These are phyloP conservation scores for Amaranthus tricolor DNA, from an alignment of 179 eudicot species.

Conservation along the genomic window DNA sequence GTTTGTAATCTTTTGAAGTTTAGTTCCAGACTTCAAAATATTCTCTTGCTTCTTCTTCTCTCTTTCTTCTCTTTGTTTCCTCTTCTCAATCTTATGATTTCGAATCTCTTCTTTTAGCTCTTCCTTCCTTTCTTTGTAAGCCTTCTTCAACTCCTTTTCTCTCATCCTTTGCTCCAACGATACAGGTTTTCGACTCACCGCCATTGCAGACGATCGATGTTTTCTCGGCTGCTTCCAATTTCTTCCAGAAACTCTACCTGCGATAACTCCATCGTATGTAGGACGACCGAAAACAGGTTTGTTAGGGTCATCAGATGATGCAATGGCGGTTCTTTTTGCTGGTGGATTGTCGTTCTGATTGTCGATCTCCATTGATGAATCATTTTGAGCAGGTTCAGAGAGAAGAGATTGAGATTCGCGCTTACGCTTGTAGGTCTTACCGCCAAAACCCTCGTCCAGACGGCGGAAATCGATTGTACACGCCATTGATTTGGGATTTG, in stretches of 20 bases:
- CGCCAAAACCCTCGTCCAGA: conserved; percentile 93
- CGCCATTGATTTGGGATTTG: conserved; percentile 47
- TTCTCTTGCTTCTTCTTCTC: conserved; percentile 92
- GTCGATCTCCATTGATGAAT: conserved; percentile 63
- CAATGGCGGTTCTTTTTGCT: conserved; percentile 62
- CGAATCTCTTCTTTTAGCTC: conserved; percentile 91
- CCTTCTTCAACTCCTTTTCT: conserved; percentile 76
- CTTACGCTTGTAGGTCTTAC: conserved; percentile 89
- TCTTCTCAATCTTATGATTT: conserved; percentile 65
- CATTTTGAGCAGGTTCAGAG: not conserved
- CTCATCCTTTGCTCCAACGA: conserved; percentile 56
- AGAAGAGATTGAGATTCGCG: conserved; percentile 29
- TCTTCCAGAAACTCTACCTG: conserved; percentile 80
- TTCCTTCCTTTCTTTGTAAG: conserved; percentile 71
- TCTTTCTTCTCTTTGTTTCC: conserved; percentile 69
- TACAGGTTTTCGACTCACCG: conserved; percentile 37
- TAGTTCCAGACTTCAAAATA: conserved; percentile 59
- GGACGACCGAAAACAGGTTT: conserved; percentile 62
- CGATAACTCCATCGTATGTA: conserved; percentile 87
- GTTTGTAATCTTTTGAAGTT: conserved; percentile 73
- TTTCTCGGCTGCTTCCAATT: conserved; percentile 74
- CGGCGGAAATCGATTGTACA: conserved; percentile 77
- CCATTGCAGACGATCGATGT: conserved; percentile 58
- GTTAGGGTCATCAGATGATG: conserved; percentile 58
- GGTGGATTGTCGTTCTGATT: conserved; percentile 38